Base-by-base conservation (phyloP, 139 green algal genomes). In the Edaphochlamys debaryana region DNA sequence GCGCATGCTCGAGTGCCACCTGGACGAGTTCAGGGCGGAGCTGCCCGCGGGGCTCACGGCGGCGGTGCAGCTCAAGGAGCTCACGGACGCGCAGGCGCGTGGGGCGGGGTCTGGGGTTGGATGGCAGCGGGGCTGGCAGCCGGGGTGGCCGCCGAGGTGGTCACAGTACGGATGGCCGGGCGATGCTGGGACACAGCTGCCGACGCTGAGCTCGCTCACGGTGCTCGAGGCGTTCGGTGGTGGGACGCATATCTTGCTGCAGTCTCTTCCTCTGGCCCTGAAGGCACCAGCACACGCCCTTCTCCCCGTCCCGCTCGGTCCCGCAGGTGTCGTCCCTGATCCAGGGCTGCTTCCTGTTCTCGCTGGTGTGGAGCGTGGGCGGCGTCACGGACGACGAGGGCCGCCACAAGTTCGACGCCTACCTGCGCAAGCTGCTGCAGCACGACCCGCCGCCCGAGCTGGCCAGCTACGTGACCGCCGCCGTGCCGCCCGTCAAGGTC, bases 281-380 rank as follows among this genome's bases (percentile, higher is more conserved):
- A n/a, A n/a, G n/a, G n/a, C n/a, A n/a, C n/a, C n/a, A n/a, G n/a
- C n/a, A n/a, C n/a, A n/a, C n/a, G n/a, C n/a, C n/a, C n/a, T n/a
- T n/a, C n/a, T n/a, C n/a, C n/a, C n/a, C n/a, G n/a, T n/a, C n/a
- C n/a, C n/a, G n/a, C n/a, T n/a, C n/a, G n/a, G n/a, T n/a, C n/a
- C n/a, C n/a, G n/a, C n/a, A n/a, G 66, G 13, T 77, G 45, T 27
- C 36, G n/a, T 68, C 78, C 20, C 52, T 75, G 78, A 36, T 84
- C 34, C 76, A 82, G 76, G 87, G 83, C 80, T 78, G 89, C 38
- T 95, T 97, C 79, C 80, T 96, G 56, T 97, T 97, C 77, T 82
- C 89, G 23, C 67, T 95, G 17, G 84, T 95, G 62, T 97, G 94
- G 94, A 94, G 90, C 15, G 40, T 97, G 8, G 93, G 94, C 45